These are phyloP conservation scores for Trichoderma koningii DNA, from an alignment of 2,329 filamentous ascomycete species.

Conservation along the genomic window DNA sequence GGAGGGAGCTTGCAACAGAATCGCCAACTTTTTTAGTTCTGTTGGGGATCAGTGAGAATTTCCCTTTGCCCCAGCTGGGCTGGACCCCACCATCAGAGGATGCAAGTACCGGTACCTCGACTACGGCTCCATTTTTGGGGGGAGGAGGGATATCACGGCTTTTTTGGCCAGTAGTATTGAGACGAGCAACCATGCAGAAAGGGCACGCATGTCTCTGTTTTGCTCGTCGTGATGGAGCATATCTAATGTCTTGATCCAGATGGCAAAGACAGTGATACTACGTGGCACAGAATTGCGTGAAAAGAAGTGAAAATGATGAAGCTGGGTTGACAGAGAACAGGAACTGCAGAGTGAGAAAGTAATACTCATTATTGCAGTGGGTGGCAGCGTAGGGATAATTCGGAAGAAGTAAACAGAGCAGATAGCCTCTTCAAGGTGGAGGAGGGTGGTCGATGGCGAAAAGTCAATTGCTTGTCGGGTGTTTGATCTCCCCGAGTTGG, in stretches of 20 bases:
- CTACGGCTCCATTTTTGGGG: not conserved
- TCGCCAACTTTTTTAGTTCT: conserved; percentile 43
- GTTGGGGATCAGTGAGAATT: conserved; percentile 43
- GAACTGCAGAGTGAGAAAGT: too few species aligned
- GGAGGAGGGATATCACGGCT: not conserved
- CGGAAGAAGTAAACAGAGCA: not conserved
- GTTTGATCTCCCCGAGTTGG: conserved; percentile 7
- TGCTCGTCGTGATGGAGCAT: not conserved
- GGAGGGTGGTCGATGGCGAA: not conserved
- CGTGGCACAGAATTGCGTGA: not conserved
- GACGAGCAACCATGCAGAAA: conserved; percentile 10
- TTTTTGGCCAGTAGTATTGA: conserved; percentile 21
- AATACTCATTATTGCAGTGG: too few species aligned
- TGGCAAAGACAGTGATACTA: not conserved
- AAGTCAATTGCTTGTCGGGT: not conserved
- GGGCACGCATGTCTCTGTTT: not conserved
- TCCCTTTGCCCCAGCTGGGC: conserved; percentile 25
- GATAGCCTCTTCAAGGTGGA: not conserved
- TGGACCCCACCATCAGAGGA: conserved; percentile 16
- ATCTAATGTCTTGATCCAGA: conserved; percentile 6
- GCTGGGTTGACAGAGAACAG: too few species aligned
- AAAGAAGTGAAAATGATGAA: not conserved
- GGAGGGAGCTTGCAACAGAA: conserved; percentile 28
- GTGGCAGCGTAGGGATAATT: too few species aligned
- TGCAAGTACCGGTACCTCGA: conserved; percentile 23